phyloP scores from a whole-genome alignment of 331 rosid genomes.

The Prunus yedoensis region DNA sequence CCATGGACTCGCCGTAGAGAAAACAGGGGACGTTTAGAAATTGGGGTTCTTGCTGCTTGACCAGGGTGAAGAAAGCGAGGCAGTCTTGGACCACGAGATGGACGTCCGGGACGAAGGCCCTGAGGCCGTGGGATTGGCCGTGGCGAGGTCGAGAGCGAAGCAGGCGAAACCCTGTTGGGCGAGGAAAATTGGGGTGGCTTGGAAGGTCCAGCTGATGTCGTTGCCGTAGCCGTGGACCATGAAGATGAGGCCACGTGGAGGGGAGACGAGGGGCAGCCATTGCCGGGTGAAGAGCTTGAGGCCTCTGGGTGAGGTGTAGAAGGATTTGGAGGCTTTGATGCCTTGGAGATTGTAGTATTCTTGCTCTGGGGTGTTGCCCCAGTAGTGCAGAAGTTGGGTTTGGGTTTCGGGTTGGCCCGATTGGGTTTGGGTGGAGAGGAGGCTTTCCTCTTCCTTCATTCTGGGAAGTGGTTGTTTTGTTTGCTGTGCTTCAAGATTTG shows the following conservation, averaged over 20 bases:
- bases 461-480: neutral
- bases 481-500: neutral
- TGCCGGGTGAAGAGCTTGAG: conserved; percentile 77
- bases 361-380: conserved; percentile 75
- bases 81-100: conserved; percentile 74
- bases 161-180: conserved; percentile 79
- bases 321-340: conserved; percentile 41
- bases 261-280: conserved; percentile 63
- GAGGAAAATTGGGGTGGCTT: conserved; percentile 78
- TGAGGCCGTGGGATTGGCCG: conserved; percentile 76
- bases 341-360: conserved; percentile 50
- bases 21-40: conserved; percentile 42
- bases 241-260: conserved; percentile 62
- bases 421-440: neutral
- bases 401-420: neutral
- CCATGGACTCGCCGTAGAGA: conserved; percentile 95
- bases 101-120: conserved; percentile 76
- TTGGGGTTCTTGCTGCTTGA: conserved; percentile 36
- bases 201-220: conserved; percentile 93
- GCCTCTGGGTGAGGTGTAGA: conserved; percentile 60
- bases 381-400: conserved; percentile 35
- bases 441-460: conserved; percentile 28
- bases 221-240: conserved; percentile 98
- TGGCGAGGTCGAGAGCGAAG: conserved; percentile 81
- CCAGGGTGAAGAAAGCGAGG: too few species aligned